Conservation (phyloP, 2,329 filamentous ascomycete species). For the Zasmidium cellare region DNA sequence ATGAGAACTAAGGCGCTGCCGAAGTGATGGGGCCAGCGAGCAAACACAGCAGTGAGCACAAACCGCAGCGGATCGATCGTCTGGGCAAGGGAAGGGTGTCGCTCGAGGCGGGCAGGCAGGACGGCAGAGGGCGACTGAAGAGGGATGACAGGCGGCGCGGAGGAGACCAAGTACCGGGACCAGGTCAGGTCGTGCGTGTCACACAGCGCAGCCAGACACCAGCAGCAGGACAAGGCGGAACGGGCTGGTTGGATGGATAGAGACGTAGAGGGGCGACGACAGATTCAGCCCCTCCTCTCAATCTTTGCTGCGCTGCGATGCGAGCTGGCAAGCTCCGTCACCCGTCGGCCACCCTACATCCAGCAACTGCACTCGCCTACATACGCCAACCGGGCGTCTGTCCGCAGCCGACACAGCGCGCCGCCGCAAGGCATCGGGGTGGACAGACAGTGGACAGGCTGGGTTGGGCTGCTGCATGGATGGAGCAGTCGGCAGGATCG, state of each 20-base stretch:
- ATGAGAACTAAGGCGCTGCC: slow-evolving; percentile 7
- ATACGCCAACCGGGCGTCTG: slow-evolving; percentile 18
- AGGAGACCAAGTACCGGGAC: slow-evolving; percentile 4
- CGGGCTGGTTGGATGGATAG: not conserved
- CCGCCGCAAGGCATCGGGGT: not conserved
- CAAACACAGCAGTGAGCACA: too few species aligned
- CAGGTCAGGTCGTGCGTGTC: not conserved
- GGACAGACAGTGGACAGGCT: slow-evolving; percentile 6
- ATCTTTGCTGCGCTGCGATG: not conserved
- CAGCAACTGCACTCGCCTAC: slow-evolving; percentile 8
- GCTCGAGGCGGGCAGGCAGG: not conserved
- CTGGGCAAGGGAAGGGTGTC: too few species aligned
- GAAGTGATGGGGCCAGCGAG: not conserved
- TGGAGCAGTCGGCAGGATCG: not conserved
- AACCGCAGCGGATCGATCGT: too few species aligned
- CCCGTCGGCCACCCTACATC: slow-evolving; percentile 2
- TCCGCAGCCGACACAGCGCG: slow-evolving; percentile 16
- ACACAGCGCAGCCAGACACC: not conserved
- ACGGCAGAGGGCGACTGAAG: not conserved
- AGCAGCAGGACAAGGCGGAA: slow-evolving; percentile 10
- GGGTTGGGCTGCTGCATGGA: not conserved
- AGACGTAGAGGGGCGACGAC: slow-evolving; percentile 7
- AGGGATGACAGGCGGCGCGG: not conserved
- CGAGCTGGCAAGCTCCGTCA: slow-evolving; percentile 1
- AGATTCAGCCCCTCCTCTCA: slow-evolving; percentile 10